phyloP scores from a whole-genome alignment of 345 rosid genomes.

The Gossypium mustelinum region DNA sequence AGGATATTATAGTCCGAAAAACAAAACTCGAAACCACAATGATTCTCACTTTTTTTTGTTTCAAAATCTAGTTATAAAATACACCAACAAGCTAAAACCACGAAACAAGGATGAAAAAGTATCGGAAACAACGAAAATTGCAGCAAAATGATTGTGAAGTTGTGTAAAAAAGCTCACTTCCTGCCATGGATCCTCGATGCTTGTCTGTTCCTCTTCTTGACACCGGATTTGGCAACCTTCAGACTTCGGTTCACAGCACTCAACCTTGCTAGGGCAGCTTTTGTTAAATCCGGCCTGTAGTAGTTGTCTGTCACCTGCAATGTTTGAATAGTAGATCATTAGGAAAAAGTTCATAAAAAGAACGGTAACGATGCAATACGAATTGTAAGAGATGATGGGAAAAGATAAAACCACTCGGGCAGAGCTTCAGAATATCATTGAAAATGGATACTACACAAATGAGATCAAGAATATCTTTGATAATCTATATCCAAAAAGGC shows the following conservation, averaged over 20 bases:
- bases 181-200: slow-evolving; percentile 30
- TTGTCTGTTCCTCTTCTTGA: slow-evolving; percentile 87
- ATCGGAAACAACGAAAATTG: background rate
- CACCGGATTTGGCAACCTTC: slow-evolving; percentile 83
- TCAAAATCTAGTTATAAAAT: slow-evolving; percentile 7
- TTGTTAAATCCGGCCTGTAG: slow-evolving; percentile 92
- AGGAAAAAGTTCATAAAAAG: background rate
- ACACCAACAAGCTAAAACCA: background rate
- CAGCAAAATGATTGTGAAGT: background rate
- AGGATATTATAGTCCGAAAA: background rate
- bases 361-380: background rate
- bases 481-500: background rate
- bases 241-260: slow-evolving; percentile 74
- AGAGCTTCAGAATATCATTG: background rate
- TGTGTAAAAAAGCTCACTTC: slow-evolving; percentile 27
- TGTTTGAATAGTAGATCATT: background rate
- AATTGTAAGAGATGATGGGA: background rate
- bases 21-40: background rate
- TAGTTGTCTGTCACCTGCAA: slow-evolving; percentile 73
- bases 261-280: slow-evolving; percentile 86
- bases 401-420: background rate
- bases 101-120: background rate
- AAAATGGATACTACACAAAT: background rate
- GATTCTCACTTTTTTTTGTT: background rate
- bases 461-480: background rate